Percentiles rank a stretch among this genome's conserved stretches.
These are phyloP conservation scores for Nemophila menziesii DNA, from an alignment of 257 asterid species.

Conservation along the genomic window DNA sequence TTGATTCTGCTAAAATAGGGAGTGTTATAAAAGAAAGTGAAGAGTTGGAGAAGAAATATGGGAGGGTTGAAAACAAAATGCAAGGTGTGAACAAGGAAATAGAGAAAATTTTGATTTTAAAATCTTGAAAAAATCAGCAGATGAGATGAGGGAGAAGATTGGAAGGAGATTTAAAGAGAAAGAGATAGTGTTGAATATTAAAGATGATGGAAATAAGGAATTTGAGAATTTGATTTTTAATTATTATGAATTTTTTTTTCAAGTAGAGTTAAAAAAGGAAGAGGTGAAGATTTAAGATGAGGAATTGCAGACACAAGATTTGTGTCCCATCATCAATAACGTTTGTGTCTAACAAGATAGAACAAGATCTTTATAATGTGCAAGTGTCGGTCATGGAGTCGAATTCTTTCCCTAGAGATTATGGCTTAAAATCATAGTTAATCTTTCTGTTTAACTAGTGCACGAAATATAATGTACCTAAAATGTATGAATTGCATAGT, in stretches of 20 bases:
- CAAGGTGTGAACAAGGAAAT: conserved; percentile 32
- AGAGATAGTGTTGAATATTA: conserved; percentile 41
- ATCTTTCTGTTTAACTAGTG: conserved; percentile 12
- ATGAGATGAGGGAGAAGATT: conserved; percentile 42
- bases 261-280: conserved; percentile 48
- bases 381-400: conserved; percentile 39
- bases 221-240: conserved; percentile 45
- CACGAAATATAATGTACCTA: too few species aligned
- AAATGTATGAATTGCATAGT: too few species aligned
- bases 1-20: conserved; percentile 38
- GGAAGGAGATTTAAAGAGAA: conserved; percentile 38
- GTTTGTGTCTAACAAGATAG: conserved; percentile 48
- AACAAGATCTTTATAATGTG: conserved; percentile 44
- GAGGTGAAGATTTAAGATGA: conserved; percentile 45
- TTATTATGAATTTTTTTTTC: conserved; percentile 46
- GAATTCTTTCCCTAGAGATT: conserved; percentile 22
- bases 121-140: conserved; percentile 14
- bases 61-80: conserved; percentile 33
- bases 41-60: conserved; percentile 28
- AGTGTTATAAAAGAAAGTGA: conserved; percentile 38
- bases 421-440: conserved; percentile 6
- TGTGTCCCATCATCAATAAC: conserved; percentile 34
- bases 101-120: conserved; percentile 24
- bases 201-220: conserved; percentile 38
- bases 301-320: conserved; percentile 30